These are phyloP conservation scores for Leccinum subtestaceum DNA, from an alignment of 768 basidiomycete species.

Conservation along the genomic window DNA sequence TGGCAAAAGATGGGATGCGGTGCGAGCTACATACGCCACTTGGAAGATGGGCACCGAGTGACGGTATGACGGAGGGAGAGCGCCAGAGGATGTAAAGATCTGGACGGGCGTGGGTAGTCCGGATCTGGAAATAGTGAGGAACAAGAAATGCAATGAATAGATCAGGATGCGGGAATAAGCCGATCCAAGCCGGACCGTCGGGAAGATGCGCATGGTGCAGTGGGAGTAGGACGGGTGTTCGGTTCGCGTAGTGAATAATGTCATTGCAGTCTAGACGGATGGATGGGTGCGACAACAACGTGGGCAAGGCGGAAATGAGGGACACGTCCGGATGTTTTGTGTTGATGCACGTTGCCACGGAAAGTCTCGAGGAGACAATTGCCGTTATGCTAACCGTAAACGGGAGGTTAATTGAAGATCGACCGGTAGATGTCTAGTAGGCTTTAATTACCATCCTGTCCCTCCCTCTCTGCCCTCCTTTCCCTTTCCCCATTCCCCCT, in stretches of 20 bases:
- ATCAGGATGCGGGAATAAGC: constrained; percentile 10
- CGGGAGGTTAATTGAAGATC: constrained; percentile 20
- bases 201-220: constrained; percentile 7
- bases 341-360: not conserved
- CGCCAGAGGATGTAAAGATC: constrained; percentile 1
- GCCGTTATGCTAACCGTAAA: constrained; percentile 12
- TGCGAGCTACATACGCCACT: constrained; percentile 4
- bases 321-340: not conserved
- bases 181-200: constrained; percentile 3
- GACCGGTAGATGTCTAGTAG: constrained; percentile 10
- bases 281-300: constrained; percentile 10
- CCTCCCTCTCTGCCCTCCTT: not conserved
- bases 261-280: constrained; percentile 1
- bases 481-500: not conserved
- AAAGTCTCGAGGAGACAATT: constrained; percentile 11
- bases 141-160: constrained; percentile 10
- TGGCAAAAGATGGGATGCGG: constrained; percentile 2
- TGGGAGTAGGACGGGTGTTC: constrained; percentile 14
- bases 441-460: not conserved
- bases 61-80: not conserved
- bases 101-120: constrained; percentile 11
- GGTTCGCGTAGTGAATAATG: constrained; percentile 8
- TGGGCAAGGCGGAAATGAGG: constrained; percentile 21
- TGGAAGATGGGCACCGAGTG: not conserved
- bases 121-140: constrained; percentile 12